Base-by-base conservation (phyloP, 2,329 filamentous ascomycete genomes). In the Sporothrix humicola region DNA sequence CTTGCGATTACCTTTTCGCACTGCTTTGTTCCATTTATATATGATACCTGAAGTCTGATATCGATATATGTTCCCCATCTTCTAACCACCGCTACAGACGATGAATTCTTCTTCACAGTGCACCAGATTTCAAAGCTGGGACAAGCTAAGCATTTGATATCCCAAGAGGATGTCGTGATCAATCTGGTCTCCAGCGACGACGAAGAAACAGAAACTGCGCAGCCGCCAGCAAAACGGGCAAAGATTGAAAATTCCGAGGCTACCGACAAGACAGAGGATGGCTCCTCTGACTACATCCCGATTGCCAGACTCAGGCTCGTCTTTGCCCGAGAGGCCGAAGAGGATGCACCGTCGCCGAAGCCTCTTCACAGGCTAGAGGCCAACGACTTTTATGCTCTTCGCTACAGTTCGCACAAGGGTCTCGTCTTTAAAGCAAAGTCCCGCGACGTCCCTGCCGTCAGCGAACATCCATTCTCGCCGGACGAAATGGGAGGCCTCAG, bases 211-310 rank as follows among this genome's bases (percentile, higher is more conserved):
- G 37, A 20, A 15, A 56, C 23, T 13, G 26, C n/a, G 3, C 42
- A 71, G 66, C 75, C 71, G 31, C 74, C 77, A 7, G 58, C 73
- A 2, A 78, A 78, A 56, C 75, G 77, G 2, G 58, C 66, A 7
- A 76, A 56, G 61, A 66, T 42, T 15, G 61, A 65, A 37, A 44
- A 23, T 13, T 12, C 37, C 37, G 37, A 44, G 8, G 13, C 10
- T 12, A 5, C 52, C 20, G 52, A 26, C 2, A 23, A 56, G 23
- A 12, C n/a, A 56, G n/a, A 26, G 9, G 54, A 72, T 12, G 1
- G 54, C 9, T 31, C 17, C 15, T 54, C 65, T 13, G 69, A 75
- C 37, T 74, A 74, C 13, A 59, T 78, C 15, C 71, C 74, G 13
- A 72, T 79, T 42, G 54, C 73, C 6, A 73, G 77, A 44, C 73